phyloP scores from a whole-genome alignment of 106 monocot genomes.

The Vanilla planifolia region DNA sequence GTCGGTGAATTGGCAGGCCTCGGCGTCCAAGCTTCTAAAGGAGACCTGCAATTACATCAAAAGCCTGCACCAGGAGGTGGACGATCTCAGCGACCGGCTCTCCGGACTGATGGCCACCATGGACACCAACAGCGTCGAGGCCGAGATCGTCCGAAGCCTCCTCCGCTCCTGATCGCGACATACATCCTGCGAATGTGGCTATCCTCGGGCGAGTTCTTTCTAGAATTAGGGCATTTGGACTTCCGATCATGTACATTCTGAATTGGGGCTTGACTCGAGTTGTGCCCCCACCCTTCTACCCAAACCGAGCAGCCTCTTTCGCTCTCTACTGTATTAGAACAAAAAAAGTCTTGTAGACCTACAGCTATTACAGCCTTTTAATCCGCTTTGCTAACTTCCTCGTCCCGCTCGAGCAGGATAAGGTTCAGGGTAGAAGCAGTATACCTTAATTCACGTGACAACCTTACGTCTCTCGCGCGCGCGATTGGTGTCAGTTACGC shows the following conservation, averaged over 20 bases:
- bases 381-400: no score
- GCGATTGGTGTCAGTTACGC: no score
- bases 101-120: constrained; percentile 62
- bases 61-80: constrained; percentile 82
- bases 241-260: constrained; percentile 4
- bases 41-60: constrained; percentile 95
- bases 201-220: no score
- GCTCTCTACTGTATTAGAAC: no score
- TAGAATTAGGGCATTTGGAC: neutral
- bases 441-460: no score
- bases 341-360: no score
- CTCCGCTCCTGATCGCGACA: no score
- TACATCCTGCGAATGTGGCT: no score
- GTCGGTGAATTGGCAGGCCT: constrained; percentile 26
- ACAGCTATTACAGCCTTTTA: no score
- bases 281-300: constrained; percentile 26
- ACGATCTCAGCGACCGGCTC: constrained; percentile 79
- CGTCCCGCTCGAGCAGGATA: no score
- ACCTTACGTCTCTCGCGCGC: no score
- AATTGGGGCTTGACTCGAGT: constrained; percentile 34
- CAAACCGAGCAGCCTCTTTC: constrained; percentile 46
- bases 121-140: constrained; percentile 63
- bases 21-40: constrained; percentile 72
- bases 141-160: constrained; percentile 74
- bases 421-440: no score